phyloP scores from a whole-genome alignment of 768 basidiomycete genomes.

The Leccinum boreale region DNA sequence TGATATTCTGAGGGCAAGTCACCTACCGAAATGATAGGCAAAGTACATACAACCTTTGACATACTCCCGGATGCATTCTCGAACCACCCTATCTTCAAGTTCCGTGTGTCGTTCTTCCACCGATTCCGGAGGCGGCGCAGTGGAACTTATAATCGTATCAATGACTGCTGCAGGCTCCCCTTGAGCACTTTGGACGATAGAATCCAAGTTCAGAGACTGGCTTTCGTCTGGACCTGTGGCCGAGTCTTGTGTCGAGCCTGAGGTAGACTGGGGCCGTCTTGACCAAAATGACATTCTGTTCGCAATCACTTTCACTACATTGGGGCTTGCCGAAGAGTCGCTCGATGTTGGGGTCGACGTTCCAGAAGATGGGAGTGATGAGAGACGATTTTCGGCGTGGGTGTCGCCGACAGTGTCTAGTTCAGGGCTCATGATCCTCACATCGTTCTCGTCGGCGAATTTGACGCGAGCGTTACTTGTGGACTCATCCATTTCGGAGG shows the following conservation, averaged over 20 bases:
- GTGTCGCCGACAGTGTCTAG: conserved; percentile 3
- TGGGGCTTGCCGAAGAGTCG: conserved; percentile 39
- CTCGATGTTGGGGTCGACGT: conserved; percentile 56
- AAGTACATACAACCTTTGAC: conserved; percentile 89
- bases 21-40: conserved; percentile 76
- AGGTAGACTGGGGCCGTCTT: conserved; percentile 38
- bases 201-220: conserved; percentile 31
- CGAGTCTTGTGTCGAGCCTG: conserved; percentile 8
- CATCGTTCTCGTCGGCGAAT: conserved; percentile 47
- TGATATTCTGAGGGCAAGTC: background rate
- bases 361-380: conserved; percentile 40
- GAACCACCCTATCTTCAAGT: conserved; percentile 78
- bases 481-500: conserved; percentile 4
- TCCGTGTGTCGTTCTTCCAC: conserved; percentile 68
- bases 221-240: conserved; percentile 15
- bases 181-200: conserved; percentile 43
- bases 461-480: conserved; percentile 42
- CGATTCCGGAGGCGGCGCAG: conserved; percentile 60
- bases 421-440: conserved; percentile 43
- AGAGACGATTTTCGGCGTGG: conserved; percentile 1
- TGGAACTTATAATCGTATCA: conserved; percentile 52
- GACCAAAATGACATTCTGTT: conserved; percentile 75
- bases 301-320: conserved; percentile 62
- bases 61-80: conserved; percentile 74
- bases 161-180: conserved; percentile 53